Base-by-base conservation (phyloP, 2,329 filamentous ascomycete species). In the Fusarium udum region DNA sequence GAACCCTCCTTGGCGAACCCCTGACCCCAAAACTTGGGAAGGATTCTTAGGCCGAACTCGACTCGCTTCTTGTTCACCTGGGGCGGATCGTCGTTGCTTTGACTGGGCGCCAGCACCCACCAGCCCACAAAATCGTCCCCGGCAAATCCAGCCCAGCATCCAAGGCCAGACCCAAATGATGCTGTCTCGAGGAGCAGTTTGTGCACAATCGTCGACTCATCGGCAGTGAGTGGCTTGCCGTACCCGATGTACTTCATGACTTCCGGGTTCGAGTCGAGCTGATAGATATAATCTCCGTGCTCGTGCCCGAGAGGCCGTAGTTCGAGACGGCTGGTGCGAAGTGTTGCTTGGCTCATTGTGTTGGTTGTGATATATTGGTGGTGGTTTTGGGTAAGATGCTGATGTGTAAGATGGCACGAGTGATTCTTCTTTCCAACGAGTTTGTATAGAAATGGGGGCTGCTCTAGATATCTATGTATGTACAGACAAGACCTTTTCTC, bases 1-100 rank as follows among this genome's bases (percentile, higher is more conserved):
- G 78, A 77, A 8, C 78, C 79, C 58, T 81, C 79, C 66, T 80
- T 81, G 28, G 79, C 79, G 26, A 76, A 76, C 1, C 79, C 79
- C 37, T 75, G 75, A 3, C 77, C 68, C 79, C 79, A 81, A 49
- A 77, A 80, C 55, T 73, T 75, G 7, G 77, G 78, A 24, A 77
- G 66, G 22, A 80, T 68, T 7, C 79, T 69, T 43, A 79, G 75
- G 8, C 78, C 79, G 34, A 80, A 75, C 42, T 79, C 75, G 22
- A 74, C 75, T 36, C 71, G 71, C 40, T 69, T 66, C 26, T 45
- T 66, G 32, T 64, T 64, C 43, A 59, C 34, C 34, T 64, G 55
- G 7, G 71, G 62, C 11, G 71, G 60, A 24, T 46, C 61, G 11
- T 64, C 68, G 43, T 51, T 68, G 63, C 53, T 74, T 56, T 76